phyloP scores from a whole-genome alignment of 345 rosid species.

The Firmiana major region DNA sequence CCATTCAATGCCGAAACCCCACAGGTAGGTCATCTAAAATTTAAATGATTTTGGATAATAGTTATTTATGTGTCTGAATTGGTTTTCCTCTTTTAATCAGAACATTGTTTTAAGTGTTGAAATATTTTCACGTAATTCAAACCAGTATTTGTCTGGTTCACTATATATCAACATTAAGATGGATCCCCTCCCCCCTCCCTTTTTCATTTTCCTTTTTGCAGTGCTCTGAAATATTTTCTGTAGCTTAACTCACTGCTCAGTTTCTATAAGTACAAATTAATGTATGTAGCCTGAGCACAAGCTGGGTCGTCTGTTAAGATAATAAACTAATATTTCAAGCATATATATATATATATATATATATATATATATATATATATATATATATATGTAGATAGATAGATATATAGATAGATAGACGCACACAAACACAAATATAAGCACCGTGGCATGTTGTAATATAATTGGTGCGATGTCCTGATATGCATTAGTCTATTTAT shows the following conservation, averaged over 20 bases:
- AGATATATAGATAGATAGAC: no score
- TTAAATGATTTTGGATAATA: background rate
- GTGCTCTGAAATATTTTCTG: background rate
- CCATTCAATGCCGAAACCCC: constrained; percentile 94
- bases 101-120: background rate
- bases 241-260: background rate
- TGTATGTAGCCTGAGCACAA: background rate
- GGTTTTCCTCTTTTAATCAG: background rate
- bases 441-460: background rate
- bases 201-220: background rate
- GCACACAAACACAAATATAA: no score
- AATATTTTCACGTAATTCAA: background rate
- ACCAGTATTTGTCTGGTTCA: background rate
- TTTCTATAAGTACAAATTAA: background rate
- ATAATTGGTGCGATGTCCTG: background rate
- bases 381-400: no score
- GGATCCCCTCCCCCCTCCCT: background rate
- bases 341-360: background rate
- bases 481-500: background rate
- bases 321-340: background rate
- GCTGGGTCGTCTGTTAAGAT: background rate
- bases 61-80: background rate
- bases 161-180: background rate
- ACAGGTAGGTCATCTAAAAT: constrained; percentile 46
- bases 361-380: no score